Percentiles rank a stretch among this genome's conserved stretches.
Evolutionary conservation across 768 basidiomycete species (phyloP).

Genomic region (Mycena chlorophos): DNA sequence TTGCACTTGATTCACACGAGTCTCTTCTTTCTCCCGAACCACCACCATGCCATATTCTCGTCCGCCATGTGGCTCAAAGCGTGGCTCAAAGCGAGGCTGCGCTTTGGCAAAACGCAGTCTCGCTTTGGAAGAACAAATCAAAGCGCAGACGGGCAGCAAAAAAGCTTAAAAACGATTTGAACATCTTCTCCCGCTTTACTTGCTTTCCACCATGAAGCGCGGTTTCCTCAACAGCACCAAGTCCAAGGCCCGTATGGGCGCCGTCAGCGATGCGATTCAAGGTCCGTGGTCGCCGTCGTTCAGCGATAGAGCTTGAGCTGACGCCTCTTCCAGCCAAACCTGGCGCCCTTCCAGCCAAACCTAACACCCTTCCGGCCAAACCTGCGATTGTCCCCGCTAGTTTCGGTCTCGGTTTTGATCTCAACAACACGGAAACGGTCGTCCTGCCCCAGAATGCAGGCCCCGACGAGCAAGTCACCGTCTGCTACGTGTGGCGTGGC

Average conservation of each 20-base stretch:
- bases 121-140: too few species aligned
- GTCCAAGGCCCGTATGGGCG: not conserved
- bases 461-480: not conserved
- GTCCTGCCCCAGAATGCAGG: not conserved
- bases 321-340: not conserved
- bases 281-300: not conserved
- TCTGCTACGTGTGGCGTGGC: too few species aligned
- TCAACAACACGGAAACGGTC: not conserved
- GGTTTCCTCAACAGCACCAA: not conserved
- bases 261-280: not conserved
- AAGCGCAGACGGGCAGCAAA: too few species aligned
- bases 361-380: not conserved
- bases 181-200: too few species aligned
- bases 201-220: constrained; percentile 4
- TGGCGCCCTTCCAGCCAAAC: not conserved
- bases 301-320: not conserved
- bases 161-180: too few species aligned
- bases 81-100: too few species aligned
- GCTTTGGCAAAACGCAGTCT: too few species aligned
- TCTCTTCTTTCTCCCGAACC: too few species aligned
- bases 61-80: too few species aligned
- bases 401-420: not conserved
- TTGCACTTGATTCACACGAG: too few species aligned
- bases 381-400: not conserved
- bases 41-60: too few species aligned